Percentiles rank a stretch among this genome's conserved stretches.
Evolutionary conservation across 2,329 filamentous ascomycete species (phyloP).

Genomic region (Talaromyces sp.): DNA sequence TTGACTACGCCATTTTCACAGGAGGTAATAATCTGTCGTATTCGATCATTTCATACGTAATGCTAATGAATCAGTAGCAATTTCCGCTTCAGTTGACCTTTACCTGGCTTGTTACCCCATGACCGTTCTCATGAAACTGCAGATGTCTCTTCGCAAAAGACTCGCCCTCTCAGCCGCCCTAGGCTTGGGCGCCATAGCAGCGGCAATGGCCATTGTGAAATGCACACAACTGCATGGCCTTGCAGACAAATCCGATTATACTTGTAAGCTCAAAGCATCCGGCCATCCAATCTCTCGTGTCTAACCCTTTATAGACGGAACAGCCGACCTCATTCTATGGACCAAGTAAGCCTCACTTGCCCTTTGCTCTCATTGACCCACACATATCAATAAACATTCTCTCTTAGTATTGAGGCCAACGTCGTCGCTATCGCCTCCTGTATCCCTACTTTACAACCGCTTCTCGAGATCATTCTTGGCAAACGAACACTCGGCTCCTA

Average conservation of each 20-base stretch:
- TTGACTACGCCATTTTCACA: slow-evolving; percentile 45
- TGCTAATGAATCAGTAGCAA: slow-evolving; percentile 19
- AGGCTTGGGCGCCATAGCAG: slow-evolving; percentile 35
- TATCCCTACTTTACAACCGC: slow-evolving; percentile 37
- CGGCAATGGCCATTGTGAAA: slow-evolving; percentile 36
- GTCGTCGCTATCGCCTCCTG: slow-evolving; percentile 37
- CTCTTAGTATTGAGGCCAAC: slow-evolving; percentile 33
- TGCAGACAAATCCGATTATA: slow-evolving; percentile 30
- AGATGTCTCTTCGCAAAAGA: slow-evolving; percentile 13
- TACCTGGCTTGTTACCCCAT: slow-evolving; percentile 38
- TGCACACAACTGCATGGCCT: slow-evolving; percentile 34
- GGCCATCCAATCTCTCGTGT: too few relatives aligned
- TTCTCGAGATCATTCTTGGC: slow-evolving; percentile 31
- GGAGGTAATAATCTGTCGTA: slow-evolving; percentile 36
- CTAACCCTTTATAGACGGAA: not conserved
- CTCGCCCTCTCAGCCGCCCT: slow-evolving; percentile 22
- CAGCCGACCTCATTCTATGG: not conserved
- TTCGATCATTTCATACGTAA: too few relatives aligned
- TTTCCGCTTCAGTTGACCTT: slow-evolving; percentile 37
- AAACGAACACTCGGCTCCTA: slow-evolving; percentile 17
- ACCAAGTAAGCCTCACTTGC: not conserved
- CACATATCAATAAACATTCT: not conserved
- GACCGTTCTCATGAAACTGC: slow-evolving; percentile 16
- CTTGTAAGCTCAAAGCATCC: slow-evolving; percentile 36
- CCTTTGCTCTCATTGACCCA: not conserved